Conservation (phyloP, 306 rosid genomes). For the Fragaria nilgerrensis region DNA sequence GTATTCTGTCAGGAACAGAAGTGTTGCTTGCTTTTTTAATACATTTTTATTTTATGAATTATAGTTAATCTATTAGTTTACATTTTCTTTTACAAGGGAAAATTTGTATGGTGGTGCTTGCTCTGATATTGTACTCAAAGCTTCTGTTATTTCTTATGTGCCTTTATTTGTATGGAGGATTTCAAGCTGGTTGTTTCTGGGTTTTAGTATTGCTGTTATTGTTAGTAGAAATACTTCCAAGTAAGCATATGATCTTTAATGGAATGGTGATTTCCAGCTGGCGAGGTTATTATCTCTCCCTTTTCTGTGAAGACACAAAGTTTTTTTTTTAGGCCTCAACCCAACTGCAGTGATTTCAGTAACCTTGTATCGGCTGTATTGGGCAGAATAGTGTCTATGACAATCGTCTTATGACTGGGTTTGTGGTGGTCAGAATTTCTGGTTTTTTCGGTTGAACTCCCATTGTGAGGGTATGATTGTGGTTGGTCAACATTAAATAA, state of each 20-base stretch:
- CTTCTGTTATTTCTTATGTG: not conserved
- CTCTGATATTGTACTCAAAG: not conserved
- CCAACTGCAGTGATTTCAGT: not conserved
- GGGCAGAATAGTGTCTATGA: not conserved
- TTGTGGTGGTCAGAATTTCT: not conserved
- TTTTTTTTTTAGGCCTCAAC: not conserved
- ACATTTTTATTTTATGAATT: not conserved
- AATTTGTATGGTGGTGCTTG: not conserved
- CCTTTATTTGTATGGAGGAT: not conserved
- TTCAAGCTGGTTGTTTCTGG: slow-evolving; percentile 1
- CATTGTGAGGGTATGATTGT: not conserved
- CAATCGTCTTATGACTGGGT: not conserved
- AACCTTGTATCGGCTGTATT: not conserved
- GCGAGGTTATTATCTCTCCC: not conserved
- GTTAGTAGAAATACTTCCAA: not conserved
- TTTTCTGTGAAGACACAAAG: not conserved
- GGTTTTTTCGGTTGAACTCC: not conserved
- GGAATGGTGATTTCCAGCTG: not conserved
- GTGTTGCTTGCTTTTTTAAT: slow-evolving; percentile 6
- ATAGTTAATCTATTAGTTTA: slow-evolving; percentile 6
- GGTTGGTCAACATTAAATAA: not conserved
- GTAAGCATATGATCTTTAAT: not conserved
- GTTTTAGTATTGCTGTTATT: not conserved
- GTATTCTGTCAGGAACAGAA: slow-evolving; percentile 23
- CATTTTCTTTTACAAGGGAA: not conserved